Base-by-base conservation (phyloP, 139 green algal genomes). In the Ostreobium quekettii region DNA sequence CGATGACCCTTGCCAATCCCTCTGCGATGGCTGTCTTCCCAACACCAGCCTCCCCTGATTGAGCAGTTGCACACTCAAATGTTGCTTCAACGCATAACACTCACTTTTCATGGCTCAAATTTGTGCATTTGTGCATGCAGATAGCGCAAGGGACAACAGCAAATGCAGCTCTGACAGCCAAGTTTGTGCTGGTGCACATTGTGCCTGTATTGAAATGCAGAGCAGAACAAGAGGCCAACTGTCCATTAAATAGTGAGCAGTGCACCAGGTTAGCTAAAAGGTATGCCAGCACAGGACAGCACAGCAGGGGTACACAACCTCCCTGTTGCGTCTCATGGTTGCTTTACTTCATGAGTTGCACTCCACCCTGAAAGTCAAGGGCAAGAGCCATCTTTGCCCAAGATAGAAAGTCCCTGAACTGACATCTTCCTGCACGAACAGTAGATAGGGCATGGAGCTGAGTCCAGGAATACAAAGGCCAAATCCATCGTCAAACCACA, bases 21-120 rank as follows among this genome's bases (percentile, higher is more conserved):
- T 98, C 93, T 1, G 85, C 88, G 47, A 96, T 92, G 30, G 89
- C 90, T 1, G 89, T 95, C 83, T 95, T 96, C 75, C 89, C 84
- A 28, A 92, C 86, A 11, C 89, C 74, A 62, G 70, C 38, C 26
- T 63, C 37, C 11, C 56, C 36, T 48, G 60, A 28, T 7, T 48
- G 22, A 28, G 57, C 56, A 37, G 31, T 4, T n/a, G 28, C 56
- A 37, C 31, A 48, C 32, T 35, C 22, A 48, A 22, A 26, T n/a
- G n/a, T n/a, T n/a, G n/a, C n/a, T n/a, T n/a, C n/a, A n/a, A n/a
- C n/a, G n/a, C n/a, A n/a, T n/a, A n/a, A n/a, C n/a, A n/a, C n/a
- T n/a, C n/a, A n/a, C n/a, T n/a, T n/a, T n/a, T n/a, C 31, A 66
- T 5, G 39, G 2, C 63, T 7, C 30, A 71, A 48, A 48, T 71